Conservation (phyloP, 108 stramenopile genomes). For the Seminavis robusta region DNA sequence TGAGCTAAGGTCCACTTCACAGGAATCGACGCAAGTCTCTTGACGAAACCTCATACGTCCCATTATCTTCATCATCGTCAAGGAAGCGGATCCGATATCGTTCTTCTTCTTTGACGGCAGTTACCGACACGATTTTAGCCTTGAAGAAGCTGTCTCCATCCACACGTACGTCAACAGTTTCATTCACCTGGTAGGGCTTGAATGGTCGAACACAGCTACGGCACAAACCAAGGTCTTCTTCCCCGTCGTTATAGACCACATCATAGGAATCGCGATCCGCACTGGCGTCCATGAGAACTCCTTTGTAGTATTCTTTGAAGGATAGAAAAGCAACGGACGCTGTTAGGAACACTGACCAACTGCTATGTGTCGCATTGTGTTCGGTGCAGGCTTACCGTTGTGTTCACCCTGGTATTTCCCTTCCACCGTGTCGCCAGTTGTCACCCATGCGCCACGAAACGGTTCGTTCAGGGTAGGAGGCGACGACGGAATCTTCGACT, state of each 20-base stretch:
- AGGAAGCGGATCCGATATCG: not conserved
- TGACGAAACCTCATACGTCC: not conserved
- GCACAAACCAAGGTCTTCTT: conserved; percentile 20
- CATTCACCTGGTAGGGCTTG: conserved; percentile 14
- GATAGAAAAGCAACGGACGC: not conserved
- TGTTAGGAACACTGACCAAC: not conserved
- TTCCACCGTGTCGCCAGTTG: conserved; percentile 47
- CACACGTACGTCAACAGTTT: conserved; percentile 11
- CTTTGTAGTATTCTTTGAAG: conserved; percentile 33
- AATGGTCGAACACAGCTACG: conserved; percentile 20
- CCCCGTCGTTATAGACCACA: conserved; percentile 40
- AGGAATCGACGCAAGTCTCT: not conserved
- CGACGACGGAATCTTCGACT: too few species aligned
- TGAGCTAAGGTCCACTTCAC: not conserved
- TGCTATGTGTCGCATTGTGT: not conserved
- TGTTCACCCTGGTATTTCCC: conserved; percentile 25
- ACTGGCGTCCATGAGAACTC: conserved; percentile 16
- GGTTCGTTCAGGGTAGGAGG: conserved; percentile 17
- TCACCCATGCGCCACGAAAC: conserved; percentile 23
- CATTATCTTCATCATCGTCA: not conserved
- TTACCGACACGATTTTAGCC: not conserved
- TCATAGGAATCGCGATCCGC: conserved; percentile 22
- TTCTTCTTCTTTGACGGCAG: not conserved
- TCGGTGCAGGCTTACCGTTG: conserved; percentile 25
- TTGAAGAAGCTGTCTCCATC: not conserved